Base-by-base conservation (phyloP, 2,329 filamentous ascomycete species). In the Neospermospora avenae region DNA sequence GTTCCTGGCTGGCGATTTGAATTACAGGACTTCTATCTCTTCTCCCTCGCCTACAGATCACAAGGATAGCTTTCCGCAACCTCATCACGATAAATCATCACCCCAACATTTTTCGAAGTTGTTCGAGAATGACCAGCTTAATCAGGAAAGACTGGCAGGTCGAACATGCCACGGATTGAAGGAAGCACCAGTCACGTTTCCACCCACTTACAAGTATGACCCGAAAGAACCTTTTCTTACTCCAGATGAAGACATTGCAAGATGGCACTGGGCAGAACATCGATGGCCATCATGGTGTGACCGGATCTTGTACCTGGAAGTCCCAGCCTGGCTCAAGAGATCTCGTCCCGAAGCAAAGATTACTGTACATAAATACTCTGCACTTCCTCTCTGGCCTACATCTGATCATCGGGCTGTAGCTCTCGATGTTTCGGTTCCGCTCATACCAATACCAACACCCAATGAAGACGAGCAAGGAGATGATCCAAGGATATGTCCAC, bases 251-350 rank as follows among this genome's bases (percentile, higher is more conserved):
- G 72, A 76, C 37, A 71, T 76, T 2, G 74, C 81, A 3, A 76
- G 78, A 11, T 93, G 89, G 87, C 76, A 79, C 34, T 97, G 92
- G 83, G 90, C 92, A 7, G 78, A 80, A 59, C 90, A 96, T 72
- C 86, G 95, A 48, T 96, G 90, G 81, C 93, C 95, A 1, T 87
- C 88, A 70, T 98, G 93, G 95, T 96, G 92, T 69, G 95, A 98
- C 74, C 85, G 95, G 3, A 87, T 98, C 20, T 78, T 98, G 20
- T 98, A 86, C 74, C 78, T 93, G 3, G 84, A 88, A 55, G 76
- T 81, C 22, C 84, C 82, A 20, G 73, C 74, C 22, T 86, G 82
- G 81, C 71, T 79, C 41, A 74, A 74, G 45, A 69, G 72, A 4
- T 70, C 49, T 57, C 64, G 57, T 4, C 68, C 67, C 10, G 68